Conservation (phyloP, 2,329 filamentous ascomycete genomes). For the Aspergillus latus region DNA sequence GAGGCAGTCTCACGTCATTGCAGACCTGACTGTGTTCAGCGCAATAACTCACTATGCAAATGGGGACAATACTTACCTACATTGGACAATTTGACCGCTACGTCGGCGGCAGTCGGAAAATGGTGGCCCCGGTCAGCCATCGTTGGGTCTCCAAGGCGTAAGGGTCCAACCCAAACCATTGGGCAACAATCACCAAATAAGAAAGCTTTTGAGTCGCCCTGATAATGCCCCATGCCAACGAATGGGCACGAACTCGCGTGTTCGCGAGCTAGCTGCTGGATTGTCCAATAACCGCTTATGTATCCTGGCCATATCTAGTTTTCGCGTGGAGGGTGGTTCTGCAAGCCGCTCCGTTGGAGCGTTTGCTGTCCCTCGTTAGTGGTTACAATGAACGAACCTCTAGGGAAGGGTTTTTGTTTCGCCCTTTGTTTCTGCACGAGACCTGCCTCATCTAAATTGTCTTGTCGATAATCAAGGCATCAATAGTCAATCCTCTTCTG, state of each 20-base stretch:
- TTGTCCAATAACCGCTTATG: neutral
- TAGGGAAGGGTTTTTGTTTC: neutral
- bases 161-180: slow-evolving; percentile 1
- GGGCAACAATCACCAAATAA: slow-evolving; percentile 5
- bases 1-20: neutral
- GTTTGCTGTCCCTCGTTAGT: neutral
- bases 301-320: neutral
- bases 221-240: slow-evolving; percentile 1
- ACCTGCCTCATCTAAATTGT: neutral
- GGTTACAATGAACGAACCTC: neutral
- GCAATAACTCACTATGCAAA: neutral
- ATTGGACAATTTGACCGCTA: slow-evolving; percentile 1
- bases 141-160: slow-evolving; percentile 1
- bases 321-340: neutral
- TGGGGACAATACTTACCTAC: neutral
- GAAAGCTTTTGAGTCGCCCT: slow-evolving; percentile 6
- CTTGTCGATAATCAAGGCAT: slow-evolving; percentile 9
- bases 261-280: neutral
- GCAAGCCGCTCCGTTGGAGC: neutral
- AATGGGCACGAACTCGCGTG: slow-evolving; percentile 2
- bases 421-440: neutral
- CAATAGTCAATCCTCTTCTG: slow-evolving; percentile 1
- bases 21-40: neutral
- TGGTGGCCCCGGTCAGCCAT: neutral
- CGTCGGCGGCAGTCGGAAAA: neutral